Percentiles rank a stretch among this genome's conserved stretches.
Conservation (phyloP, 306 rosid species). For the Trichosanthes cucumerina region DNA sequence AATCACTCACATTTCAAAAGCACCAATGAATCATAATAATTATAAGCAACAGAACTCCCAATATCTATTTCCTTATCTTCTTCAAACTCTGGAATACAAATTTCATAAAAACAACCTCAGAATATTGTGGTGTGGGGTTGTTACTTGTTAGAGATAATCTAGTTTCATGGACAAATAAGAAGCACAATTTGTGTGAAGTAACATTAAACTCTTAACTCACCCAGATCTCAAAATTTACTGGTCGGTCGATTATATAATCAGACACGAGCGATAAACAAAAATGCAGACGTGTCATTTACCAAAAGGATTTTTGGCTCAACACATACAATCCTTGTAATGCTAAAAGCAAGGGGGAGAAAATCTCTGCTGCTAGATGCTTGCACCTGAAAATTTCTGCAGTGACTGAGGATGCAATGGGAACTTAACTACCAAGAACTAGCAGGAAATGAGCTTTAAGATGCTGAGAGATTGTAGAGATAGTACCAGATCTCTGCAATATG, state of each 20-base stretch:
- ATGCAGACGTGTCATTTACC: neutral
- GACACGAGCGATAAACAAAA: neutral
- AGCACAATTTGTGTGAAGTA: neutral
- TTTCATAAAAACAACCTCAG: neutral
- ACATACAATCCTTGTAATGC: neutral
- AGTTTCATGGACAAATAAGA: neutral
- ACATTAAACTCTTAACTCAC: neutral
- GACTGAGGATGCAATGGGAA: neutral
- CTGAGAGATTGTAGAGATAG: neutral
- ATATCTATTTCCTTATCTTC: neutral
- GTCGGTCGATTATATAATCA: neutral
- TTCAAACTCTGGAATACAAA: neutral
- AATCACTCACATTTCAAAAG: neutral
- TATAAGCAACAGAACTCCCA: neutral
- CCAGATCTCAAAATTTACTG: neutral
- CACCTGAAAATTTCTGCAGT: neutral
- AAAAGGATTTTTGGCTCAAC: neutral
- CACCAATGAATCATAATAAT: neutral
- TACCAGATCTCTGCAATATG: neutral
- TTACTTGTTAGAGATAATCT: neutral
- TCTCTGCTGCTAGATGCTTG: neutral
- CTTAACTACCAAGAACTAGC: neutral
- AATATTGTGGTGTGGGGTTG: neutral
- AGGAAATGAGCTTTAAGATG: neutral
- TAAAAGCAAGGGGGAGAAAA: neutral